These are phyloP conservation scores for Stygiomarasmius scandens DNA, from an alignment of 1,284 basidiomycete species.

Conservation along the genomic window DNA sequence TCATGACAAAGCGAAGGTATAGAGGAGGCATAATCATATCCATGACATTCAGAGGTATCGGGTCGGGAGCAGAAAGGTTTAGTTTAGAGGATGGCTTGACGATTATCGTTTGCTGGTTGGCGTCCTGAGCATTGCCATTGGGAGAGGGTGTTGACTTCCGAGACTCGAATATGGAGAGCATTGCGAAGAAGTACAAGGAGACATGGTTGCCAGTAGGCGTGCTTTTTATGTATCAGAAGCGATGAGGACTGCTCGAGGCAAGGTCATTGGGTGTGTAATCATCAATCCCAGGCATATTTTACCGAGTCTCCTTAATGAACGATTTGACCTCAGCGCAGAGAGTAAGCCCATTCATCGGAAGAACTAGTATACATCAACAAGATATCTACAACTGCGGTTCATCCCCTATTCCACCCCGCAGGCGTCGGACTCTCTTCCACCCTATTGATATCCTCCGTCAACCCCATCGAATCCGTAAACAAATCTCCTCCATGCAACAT, in stretches of 20 bases:
- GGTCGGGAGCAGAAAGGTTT: not conserved
- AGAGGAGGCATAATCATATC: constrained; percentile 11
- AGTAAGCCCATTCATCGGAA: too few species aligned
- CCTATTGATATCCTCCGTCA: constrained; percentile 51
- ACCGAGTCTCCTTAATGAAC: too few species aligned
- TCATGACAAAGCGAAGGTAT: constrained; percentile 1
- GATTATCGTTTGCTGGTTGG: not conserved
- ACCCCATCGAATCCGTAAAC: constrained; percentile 63
- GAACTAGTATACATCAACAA: too few species aligned
- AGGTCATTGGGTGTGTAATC: too few species aligned
- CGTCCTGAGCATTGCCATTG: not conserved
- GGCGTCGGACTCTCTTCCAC: constrained; percentile 70
- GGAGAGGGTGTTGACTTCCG: not conserved
- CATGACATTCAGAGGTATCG: constrained; percentile 4
- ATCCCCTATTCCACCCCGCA: constrained; percentile 19
- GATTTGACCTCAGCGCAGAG: too few species aligned
- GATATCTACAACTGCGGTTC: not conserved
- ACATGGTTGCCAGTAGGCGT: not conserved
- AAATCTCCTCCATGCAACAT: constrained; percentile 62
- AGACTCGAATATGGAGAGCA: not conserved
- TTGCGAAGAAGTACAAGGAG: not conserved
- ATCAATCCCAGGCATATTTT: too few species aligned
- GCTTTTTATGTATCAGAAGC: too few species aligned
- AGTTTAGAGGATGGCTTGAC: constrained; percentile 7
- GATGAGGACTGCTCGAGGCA: too few species aligned